Evolutionary conservation across 129 eudicot genomes (phyloP).

Genomic region (carrot (Daucus carota)): DNA sequence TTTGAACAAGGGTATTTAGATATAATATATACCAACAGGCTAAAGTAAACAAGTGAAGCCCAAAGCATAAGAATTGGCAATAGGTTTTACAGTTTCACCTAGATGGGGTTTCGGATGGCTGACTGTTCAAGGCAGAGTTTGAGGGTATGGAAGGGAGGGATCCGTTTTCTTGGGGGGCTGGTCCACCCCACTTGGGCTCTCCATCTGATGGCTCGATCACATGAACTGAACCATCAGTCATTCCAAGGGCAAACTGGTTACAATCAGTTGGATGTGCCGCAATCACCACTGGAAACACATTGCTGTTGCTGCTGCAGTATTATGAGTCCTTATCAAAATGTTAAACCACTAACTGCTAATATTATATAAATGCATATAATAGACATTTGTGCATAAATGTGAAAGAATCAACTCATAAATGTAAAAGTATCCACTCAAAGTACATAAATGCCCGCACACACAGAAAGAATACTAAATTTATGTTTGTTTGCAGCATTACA

Average conservation of each 20-base stretch:
- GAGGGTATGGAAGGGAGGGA: conserved; percentile 54
- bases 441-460: background rate
- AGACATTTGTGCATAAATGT: background rate
- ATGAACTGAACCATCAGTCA: conserved; percentile 72
- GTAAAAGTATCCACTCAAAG: background rate
- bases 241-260: conserved; percentile 75
- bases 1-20: background rate
- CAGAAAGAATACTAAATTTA: background rate
- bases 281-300: conserved; percentile 52
- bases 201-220: conserved; percentile 71
- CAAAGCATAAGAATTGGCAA: background rate
- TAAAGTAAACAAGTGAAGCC: background rate
- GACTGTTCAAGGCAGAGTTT: conserved; percentile 64
- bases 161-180: conserved; percentile 44
- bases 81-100: conserved; percentile 34
- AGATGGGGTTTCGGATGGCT: conserved; percentile 86
- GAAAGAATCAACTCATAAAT: no score
- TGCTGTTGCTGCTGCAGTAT: conserved; percentile 43
- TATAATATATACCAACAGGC: background rate
- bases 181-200: conserved; percentile 69
- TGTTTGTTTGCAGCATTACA: background rate
- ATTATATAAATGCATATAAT: background rate
- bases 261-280: conserved; percentile 76
- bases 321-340: background rate
- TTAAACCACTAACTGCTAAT: background rate